phyloP scores from a whole-genome alignment of 306 rosid genomes.

The Quercus robur region DNA sequence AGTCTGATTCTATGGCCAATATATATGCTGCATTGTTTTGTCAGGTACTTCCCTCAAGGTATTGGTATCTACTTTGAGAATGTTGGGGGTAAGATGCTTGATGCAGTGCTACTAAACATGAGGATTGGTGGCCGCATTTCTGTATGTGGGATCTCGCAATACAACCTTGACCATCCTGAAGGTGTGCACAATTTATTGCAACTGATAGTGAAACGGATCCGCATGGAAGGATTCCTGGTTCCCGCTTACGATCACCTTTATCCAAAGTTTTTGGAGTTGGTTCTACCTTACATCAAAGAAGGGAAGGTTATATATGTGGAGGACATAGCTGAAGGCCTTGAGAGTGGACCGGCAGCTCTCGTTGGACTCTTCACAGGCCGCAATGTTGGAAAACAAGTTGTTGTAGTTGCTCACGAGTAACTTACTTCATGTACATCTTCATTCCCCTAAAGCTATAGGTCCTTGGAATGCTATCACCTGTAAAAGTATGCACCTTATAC shows the following conservation, averaged over 20 bases:
- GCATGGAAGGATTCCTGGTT: constrained; percentile 16
- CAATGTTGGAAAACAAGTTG: constrained; percentile 36
- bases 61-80: constrained; percentile 22
- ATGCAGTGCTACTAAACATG: constrained; percentile 36
- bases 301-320: constrained; percentile 22
- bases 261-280: constrained; percentile 6
- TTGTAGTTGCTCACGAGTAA: constrained; percentile 11
- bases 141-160: constrained; percentile 36
- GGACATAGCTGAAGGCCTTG: constrained; percentile 29
- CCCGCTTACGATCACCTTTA: constrained; percentile 11
- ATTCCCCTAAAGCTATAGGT: neutral
- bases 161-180: constrained; percentile 29
- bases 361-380: constrained; percentile 28
- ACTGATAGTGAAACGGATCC: neutral
- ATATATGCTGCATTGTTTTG: neutral
- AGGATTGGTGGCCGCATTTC: constrained; percentile 21
- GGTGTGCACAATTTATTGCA: constrained; percentile 21
- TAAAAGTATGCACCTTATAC: neutral
- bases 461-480: neutral
- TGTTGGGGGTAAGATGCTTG: constrained; percentile 36
- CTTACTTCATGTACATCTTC: neutral
- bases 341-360: constrained; percentile 28
- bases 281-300: constrained; percentile 20
- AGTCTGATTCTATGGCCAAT: too few species aligned
- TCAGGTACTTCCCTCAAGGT: constrained; percentile 24